Evolutionary conservation across 129 eudicot species (phyloP).

Genomic region (Pulicaria dysenterica): DNA sequence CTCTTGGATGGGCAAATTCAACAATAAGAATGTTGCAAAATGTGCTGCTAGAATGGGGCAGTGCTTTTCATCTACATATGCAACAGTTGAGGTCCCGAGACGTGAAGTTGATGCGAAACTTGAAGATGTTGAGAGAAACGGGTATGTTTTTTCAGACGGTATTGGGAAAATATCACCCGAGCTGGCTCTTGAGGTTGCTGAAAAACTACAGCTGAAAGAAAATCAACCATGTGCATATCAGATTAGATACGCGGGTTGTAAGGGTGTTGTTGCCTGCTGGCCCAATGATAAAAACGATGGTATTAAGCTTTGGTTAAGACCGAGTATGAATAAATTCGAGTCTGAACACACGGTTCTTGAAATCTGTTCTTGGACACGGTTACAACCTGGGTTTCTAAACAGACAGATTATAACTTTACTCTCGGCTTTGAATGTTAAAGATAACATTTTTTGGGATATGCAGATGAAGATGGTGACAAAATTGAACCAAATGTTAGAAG

Average conservation of each 20-base stretch:
- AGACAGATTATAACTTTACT: constrained; percentile 54
- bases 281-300: constrained; percentile 37
- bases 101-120: neutral
- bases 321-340: constrained; percentile 66
- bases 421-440: constrained; percentile 13
- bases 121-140: neutral
- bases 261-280: constrained; percentile 66
- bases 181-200: constrained; percentile 14
- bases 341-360: constrained; percentile 58
- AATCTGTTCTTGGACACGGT: constrained; percentile 70
- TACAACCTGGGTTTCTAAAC: constrained; percentile 66
- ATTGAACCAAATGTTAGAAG: constrained; percentile 9
- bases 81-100: constrained; percentile 20
- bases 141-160: constrained; percentile 7
- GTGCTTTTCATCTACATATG: constrained; percentile 21
- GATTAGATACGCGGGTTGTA: constrained; percentile 65
- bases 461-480: constrained; percentile 16
- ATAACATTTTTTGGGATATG: constrained; percentile 16
- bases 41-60: constrained; percentile 27
- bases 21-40: constrained; percentile 2
- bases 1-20: constrained; percentile 16
- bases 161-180: constrained; percentile 20
- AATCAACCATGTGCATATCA: constrained; percentile 56
- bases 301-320: constrained; percentile 42
- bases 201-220: constrained; percentile 10